Evolutionary conservation across 768 basidiomycete species (phyloP), one percentile per base, ranked within the genome.

Genomic region (Phylloporus scabripes): DNA sequence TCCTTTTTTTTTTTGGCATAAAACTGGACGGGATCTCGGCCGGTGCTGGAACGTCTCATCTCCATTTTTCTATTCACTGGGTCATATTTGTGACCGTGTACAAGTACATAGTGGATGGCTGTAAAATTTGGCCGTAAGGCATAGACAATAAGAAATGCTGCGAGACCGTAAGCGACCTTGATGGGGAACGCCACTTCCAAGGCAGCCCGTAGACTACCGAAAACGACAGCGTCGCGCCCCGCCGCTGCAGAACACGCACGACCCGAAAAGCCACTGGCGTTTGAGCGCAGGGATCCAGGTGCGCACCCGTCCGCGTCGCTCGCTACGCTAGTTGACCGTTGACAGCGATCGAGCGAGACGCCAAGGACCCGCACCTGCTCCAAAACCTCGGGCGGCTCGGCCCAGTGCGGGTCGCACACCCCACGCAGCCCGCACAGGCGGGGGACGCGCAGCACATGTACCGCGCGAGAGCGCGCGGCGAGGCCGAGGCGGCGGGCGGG

Each of bases 151-250:
- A 54, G 58, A 42, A 60, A 3, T 58, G 42, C 52, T 53, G 38
- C 55, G 36, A 31, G 41, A 57, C 31, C 31, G 4, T 9, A 29
- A 29, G 28, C 28, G 28, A 11, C 23, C 42, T 17, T 31, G 4
- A 87, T 88, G 86, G 86, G 86, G 10, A 70, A 69, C 42, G 67
- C 74, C 15, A 60, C 80, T 24, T 89, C 86, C 7, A 89, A 83
- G 67, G 72, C 74, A 50, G 69, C 71, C 2, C 75, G 81, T 23
- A 77, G 68, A 56, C 70, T 85, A 17, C 80, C 84, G 10, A 80
- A 69, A 32, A 70, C 73, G 48, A 66, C 70, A 6, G 70, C 77
- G 24, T 56, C 72, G n/a, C n/a, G 10, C 69, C 74, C 26, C 65
- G 72, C 21, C 36, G 9, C 54, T 12, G 3, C 55, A 38, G 50